These are phyloP conservation scores for Polysphondylium violaceum DNA, from an alignment of 78 protist genomes.

Conservation along the genomic window DNA sequence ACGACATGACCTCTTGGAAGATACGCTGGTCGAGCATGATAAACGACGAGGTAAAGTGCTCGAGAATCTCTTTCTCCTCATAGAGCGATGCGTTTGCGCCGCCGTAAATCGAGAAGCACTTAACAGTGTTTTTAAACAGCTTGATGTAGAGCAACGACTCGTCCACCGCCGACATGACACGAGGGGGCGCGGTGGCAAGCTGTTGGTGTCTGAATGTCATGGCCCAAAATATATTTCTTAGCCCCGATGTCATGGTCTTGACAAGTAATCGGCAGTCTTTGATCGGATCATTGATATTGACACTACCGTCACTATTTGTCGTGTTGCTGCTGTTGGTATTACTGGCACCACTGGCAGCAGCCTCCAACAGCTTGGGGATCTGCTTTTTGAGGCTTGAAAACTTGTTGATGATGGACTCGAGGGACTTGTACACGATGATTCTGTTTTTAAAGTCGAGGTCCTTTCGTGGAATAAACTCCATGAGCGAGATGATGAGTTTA, in stretches of 20 bases:
- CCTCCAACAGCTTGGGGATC: constrained; percentile 76
- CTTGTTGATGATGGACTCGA: constrained; percentile 88
- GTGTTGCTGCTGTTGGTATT: neutral
- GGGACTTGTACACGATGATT: constrained; percentile 82
- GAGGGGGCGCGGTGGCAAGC: neutral
- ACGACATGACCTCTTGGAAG: constrained; percentile 79
- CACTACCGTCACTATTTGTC: neutral
- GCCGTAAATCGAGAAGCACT: constrained; percentile 83
- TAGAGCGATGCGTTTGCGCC: constrained; percentile 4
- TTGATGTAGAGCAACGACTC: constrained; percentile 73
- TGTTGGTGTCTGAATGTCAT: neutral
- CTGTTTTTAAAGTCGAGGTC: constrained; percentile 47
- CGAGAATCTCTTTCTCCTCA: constrained; percentile 85
- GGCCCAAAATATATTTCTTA: constrained; percentile 91
- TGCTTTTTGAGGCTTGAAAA: constrained; percentile 73
- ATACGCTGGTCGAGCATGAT: constrained; percentile 83
- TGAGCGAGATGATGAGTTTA: constrained; percentile 91
- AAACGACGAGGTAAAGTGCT: constrained; percentile 90
- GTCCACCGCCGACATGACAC: constrained; percentile 32
- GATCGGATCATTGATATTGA: constrained; percentile 17
- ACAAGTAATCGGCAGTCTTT: constrained; percentile 81
- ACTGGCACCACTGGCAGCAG: too few species aligned
- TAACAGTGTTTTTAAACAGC: constrained; percentile 77
- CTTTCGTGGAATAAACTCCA: constrained; percentile 86
- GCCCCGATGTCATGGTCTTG: constrained; percentile 86